Conservation (phyloP, 2,329 filamentous ascomycete species). For the Didymella arachidicola region DNA sequence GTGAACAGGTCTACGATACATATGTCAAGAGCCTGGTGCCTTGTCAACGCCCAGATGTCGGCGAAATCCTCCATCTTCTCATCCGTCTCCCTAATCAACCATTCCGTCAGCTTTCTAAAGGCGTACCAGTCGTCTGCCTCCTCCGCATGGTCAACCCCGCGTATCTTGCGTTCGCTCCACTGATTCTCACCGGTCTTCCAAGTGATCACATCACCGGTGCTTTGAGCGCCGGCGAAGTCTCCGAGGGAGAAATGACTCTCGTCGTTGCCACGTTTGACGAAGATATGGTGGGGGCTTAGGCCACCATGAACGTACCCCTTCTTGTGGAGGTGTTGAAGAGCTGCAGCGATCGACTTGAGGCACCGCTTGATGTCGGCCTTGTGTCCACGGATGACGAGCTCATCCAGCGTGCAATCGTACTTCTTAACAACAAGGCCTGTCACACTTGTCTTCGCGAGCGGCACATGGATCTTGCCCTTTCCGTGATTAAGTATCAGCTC, state of each 20-base stretch:
- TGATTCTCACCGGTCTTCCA: neutral
- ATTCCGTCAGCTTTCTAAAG: neutral
- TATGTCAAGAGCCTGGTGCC: neutral
- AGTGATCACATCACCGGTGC: neutral
- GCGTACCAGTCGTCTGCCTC: slow-evolving; percentile 5
- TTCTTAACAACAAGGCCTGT: slow-evolving; percentile 6
- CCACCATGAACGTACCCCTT: slow-evolving; percentile 1
- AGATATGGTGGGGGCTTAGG: slow-evolving; percentile 3
- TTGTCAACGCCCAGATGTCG: neutral
- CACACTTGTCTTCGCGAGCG: slow-evolving; percentile 1
- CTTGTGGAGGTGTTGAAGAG: neutral
- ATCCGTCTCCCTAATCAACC: neutral
- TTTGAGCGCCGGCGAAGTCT: neutral
- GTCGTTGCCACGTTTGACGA: neutral
- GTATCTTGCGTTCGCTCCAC: neutral
- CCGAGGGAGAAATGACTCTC: neutral
- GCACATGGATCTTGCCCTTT: neutral
- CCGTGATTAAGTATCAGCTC: neutral
- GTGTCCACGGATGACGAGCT: slow-evolving; percentile 2
- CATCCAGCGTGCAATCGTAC: slow-evolving; percentile 14
- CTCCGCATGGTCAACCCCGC: neutral
- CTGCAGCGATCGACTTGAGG: neutral
- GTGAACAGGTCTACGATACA: no score
- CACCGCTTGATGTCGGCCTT: slow-evolving; percentile 6
- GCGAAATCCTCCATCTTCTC: neutral